Conservation (phyloP, 163 green algal genomes). For the Smithsoniella earleae region DNA sequence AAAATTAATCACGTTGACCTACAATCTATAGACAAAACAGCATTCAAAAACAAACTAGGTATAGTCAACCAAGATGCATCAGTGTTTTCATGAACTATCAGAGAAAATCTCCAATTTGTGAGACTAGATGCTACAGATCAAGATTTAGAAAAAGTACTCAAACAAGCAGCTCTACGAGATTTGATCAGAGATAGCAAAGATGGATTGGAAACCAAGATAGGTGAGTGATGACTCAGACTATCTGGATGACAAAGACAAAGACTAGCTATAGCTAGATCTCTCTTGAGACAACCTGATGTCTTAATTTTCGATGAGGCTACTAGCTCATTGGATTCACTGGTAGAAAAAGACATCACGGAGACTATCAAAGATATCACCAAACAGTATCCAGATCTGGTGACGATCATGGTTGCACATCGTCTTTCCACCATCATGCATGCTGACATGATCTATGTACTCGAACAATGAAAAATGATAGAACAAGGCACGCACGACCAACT, state of each 20-base stretch:
- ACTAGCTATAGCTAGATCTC: conserved; percentile 77
- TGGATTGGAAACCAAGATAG: conserved; percentile 82
- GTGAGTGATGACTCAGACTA: conserved; percentile 83
- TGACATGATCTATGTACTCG: conserved; percentile 64
- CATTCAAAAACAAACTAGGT: too few relatives aligned
- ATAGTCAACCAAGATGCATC: conserved; percentile 83
- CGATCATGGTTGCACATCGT: conserved; percentile 77
- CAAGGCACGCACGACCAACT: conserved; percentile 62
- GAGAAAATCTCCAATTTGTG: conserved; percentile 80
- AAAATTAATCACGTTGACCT: too few relatives aligned
- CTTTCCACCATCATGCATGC: conserved; percentile 65
- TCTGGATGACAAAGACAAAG: conserved; percentile 92
- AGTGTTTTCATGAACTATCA: conserved; percentile 79
- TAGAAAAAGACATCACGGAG: conserved; percentile 65
- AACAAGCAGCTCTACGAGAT: conserved; percentile 57
- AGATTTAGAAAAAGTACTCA: conserved; percentile 50
- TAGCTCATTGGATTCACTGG: conserved; percentile 73
- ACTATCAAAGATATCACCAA: conserved; percentile 41
- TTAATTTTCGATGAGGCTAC: conserved; percentile 89
- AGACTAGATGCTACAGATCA: conserved; percentile 38
- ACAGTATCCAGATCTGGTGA: conserved; percentile 41
- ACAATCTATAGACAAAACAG: too few relatives aligned
- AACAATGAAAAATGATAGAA: conserved; percentile 53
- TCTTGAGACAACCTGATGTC: conserved; percentile 62
- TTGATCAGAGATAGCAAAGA: conserved; percentile 58